Evolutionary conservation across 2,329 filamentous ascomycete genomes (phyloP).

Genomic region (Curvularia sp.): DNA sequence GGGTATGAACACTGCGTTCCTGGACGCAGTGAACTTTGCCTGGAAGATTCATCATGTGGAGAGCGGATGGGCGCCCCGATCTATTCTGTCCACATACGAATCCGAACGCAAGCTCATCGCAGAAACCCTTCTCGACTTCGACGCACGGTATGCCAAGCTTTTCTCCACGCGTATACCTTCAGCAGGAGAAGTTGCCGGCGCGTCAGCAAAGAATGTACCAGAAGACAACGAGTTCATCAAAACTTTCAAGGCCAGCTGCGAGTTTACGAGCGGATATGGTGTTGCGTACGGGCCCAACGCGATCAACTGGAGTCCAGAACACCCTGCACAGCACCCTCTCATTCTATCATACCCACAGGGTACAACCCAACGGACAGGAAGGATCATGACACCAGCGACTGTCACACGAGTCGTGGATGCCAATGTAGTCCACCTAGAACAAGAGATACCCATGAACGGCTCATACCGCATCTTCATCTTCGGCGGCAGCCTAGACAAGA

Average conservation of each 20-base stretch:
- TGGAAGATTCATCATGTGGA: constrained; percentile 97
- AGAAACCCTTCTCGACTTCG: constrained; percentile 83
- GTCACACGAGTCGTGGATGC: constrained; percentile 88
- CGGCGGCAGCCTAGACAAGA: constrained; percentile 68
- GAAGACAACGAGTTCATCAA: constrained; percentile 81
- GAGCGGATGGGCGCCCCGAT: constrained; percentile 76
- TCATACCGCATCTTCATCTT: constrained; percentile 88
- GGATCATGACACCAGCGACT: constrained; percentile 77
- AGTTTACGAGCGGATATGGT: constrained; percentile 92
- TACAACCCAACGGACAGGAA: constrained; percentile 73
- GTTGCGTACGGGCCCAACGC: constrained; percentile 83
- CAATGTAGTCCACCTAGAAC: constrained; percentile 88
- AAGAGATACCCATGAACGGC: constrained; percentile 87
- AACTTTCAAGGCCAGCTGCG: constrained; percentile 89
- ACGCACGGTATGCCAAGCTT: constrained; percentile 86
- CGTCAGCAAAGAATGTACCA: constrained; percentile 49
- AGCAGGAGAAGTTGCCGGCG: constrained; percentile 74
- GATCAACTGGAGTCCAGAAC: constrained; percentile 80
- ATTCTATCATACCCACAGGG: constrained; percentile 66
- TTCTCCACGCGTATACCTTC: constrained; percentile 82
- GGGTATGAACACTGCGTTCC: constrained; percentile 68
- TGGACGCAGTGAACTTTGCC: constrained; percentile 80
- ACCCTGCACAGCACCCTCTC: constrained; percentile 73
- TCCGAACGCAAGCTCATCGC: constrained; percentile 84
- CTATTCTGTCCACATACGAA: constrained; percentile 84